phyloP scores from a whole-genome alignment of 2,329 filamentous ascomycete species.

The Daldinia sp. region DNA sequence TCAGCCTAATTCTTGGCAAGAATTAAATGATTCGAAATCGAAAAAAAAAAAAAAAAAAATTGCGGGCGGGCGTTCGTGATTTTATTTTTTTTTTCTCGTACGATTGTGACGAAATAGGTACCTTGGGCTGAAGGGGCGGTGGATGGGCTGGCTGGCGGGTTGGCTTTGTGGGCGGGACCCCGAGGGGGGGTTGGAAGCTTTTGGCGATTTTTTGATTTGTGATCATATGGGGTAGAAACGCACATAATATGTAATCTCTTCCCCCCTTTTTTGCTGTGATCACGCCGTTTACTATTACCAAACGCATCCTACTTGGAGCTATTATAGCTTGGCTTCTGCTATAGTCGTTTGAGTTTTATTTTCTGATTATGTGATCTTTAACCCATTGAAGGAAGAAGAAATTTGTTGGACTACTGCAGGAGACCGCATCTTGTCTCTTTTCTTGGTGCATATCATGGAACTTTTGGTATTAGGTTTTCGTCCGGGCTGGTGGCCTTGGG shows the following conservation, averaged over 20 bases:
- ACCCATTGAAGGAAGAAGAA: neutral
- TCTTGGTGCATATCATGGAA: neutral
- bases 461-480: neutral
- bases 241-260: slow-evolving; percentile 4
- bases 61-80: neutral
- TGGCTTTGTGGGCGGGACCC: too few relatives aligned
- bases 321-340: neutral
- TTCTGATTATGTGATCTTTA: slow-evolving; percentile 12
- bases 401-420: neutral
- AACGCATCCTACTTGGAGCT: neutral
- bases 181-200: neutral
- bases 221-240: slow-evolving; percentile 30
- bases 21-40: neutral
- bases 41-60: neutral
- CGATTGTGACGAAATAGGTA: slow-evolving; percentile 32
- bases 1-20: neutral
- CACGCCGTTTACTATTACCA: neutral
- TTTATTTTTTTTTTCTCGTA: slow-evolving; percentile 25
- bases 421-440: neutral
- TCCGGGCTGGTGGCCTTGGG: neutral
- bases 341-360: neutral
- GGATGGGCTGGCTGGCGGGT: slow-evolving; percentile 7
- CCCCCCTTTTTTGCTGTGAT: neutral
- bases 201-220: slow-evolving; percentile 43
- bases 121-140: neutral